Base-by-base conservation (phyloP, 208 protist genomes). In the Phytomonas serpens region DNA sequence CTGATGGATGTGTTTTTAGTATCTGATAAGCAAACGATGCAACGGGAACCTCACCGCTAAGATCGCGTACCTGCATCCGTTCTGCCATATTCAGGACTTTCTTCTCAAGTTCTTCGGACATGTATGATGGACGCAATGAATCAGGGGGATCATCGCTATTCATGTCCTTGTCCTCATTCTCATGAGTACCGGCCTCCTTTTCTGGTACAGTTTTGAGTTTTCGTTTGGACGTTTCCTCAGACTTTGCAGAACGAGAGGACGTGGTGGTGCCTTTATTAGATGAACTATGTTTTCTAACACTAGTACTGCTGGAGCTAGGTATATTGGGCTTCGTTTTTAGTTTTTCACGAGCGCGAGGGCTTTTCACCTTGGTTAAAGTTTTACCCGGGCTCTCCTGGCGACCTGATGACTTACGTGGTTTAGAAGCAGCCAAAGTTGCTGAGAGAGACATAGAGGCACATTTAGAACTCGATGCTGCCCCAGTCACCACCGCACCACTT, bases 21-120 rank as follows among this genome's bases (percentile, higher is more conserved):
- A 96, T 83, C 42, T 91, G 85, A 67, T 88, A 91, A 2, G 84
- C 87, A 71, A 94, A 96, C 2, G 91, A 89, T 30, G 91, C 85
- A 5, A 96, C 91, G 3, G 91, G 91, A 19, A 93, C 85, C 33
- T 94, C 91, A 0, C 85, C 87, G 29, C 82, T 82, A 13, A 92
- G 47, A 69, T 96, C 88, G 29, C 87, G 79, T 64, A 64, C 73
- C 72, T 93, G 90, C 87, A 95, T 95, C 34, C 90, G 87, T 66
- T 91, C 77, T 27, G 90, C 88, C 63, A 86, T 71, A 4, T 73
- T 61, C 14, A 95, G 57, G 14, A 95, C 81, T 61, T 93, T 80
- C 75, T 78, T 66, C 77, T 93, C 88, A n/a, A 84, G 80, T 64
- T 85, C 73, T 38, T 73, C 78, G 3, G 80, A 79, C 86, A 91